Evolutionary conservation across 129 eudicot genomes (phyloP).

Genomic region (Centella asiatica): DNA sequence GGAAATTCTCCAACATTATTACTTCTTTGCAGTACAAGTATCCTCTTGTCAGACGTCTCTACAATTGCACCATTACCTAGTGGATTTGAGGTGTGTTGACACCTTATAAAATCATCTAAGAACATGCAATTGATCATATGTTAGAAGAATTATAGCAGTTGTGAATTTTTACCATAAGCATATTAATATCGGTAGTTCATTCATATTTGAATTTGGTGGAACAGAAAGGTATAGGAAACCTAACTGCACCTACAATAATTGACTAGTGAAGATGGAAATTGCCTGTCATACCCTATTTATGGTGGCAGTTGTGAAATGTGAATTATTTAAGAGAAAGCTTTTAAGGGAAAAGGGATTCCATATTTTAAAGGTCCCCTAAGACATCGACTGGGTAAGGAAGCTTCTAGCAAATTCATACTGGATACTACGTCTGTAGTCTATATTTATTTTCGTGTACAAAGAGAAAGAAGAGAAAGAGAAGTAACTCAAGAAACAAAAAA

Average conservation of each 20-base stretch:
- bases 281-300: neutral
- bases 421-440: neutral
- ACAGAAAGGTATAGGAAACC: neutral
- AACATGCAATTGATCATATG: neutral
- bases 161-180: neutral
- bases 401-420: neutral
- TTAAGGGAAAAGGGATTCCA: too few relatives aligned
- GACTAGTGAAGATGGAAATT: neutral
- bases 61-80: slow-evolving; percentile 92
- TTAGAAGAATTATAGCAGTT: neutral
- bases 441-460: too few relatives aligned
- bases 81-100: slow-evolving; percentile 92
- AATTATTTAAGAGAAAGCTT: neutral
- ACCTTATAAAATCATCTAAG: slow-evolving; percentile 61
- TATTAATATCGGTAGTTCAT: neutral
- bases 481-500: too few relatives aligned
- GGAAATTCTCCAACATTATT: slow-evolving; percentile 95
- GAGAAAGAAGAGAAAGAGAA: neutral
- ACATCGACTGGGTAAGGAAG: neutral
- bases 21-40: slow-evolving; percentile 90
- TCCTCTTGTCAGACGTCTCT: slow-evolving; percentile 64
- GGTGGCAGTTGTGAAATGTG: neutral
- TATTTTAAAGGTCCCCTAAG: too few relatives aligned
- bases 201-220: neutral
- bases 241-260: neutral